A percentile compares a stretch with the other conserved stretches of the same genome.
phyloP scores from a whole-genome alignment of 2,329 filamentous ascomycete species.

The Pleoardoris graminearum region DNA sequence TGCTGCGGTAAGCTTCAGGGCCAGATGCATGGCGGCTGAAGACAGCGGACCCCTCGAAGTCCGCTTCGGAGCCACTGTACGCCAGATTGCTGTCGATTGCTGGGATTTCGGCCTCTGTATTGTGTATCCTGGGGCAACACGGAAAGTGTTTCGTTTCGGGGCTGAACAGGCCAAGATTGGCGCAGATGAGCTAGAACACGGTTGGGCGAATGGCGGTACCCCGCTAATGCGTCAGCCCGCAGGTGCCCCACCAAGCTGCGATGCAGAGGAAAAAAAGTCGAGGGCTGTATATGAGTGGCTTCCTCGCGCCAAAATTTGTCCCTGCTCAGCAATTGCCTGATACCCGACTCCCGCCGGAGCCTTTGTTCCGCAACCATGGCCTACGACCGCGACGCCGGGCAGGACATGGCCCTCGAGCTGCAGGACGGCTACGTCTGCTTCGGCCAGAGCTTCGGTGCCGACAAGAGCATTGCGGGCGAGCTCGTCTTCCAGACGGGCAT shows the following conservation, averaged over 20 bases:
- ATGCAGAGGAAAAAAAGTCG: conserved; percentile 6
- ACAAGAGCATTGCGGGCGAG: conserved; percentile 93
- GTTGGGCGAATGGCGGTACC: not conserved
- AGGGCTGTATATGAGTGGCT: not conserved
- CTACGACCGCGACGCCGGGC: conserved; percentile 46
- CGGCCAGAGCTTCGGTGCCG: conserved; percentile 93
- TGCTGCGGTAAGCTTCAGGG: no score
- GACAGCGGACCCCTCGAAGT: no score
- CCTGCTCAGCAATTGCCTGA: conserved; percentile 32
- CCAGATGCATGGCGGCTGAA: no score
- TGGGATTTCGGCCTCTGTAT: no score
- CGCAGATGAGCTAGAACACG: no score
- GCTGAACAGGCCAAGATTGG: no score
- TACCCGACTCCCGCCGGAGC: conserved; percentile 35
- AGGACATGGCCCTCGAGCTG: conserved; percentile 84
- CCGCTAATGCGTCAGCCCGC: not conserved
- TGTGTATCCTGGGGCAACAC: no score
- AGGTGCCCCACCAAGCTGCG: not conserved
- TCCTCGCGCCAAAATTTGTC: conserved; percentile 20
- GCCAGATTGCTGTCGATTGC: no score
- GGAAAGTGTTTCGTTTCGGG: no score
- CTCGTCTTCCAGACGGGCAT: conserved; percentile 99
- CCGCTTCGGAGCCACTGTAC: no score
- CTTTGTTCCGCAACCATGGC: conserved; percentile 39
- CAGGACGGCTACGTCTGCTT: conserved; percentile 89